phyloP scores from a whole-genome alignment of 371 early-diverging fungal genomes.

The Saksenaea vasiformis region DNA sequence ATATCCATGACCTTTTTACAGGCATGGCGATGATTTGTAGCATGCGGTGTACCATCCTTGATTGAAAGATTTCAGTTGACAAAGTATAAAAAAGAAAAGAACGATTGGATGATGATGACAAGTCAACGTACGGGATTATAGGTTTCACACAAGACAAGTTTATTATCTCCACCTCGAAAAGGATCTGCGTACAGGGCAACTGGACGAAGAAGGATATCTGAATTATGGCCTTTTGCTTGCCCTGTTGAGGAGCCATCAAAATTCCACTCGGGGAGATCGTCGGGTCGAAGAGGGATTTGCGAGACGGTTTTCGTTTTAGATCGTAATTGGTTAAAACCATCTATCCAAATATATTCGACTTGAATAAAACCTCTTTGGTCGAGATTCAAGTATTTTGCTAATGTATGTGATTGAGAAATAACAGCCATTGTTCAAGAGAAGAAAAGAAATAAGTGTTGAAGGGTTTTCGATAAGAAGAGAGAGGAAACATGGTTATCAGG shows the following conservation, averaged over 20 bases:
- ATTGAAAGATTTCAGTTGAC: constrained; percentile 17
- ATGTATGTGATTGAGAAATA: constrained; percentile 1
- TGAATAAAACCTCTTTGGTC: constrained; percentile 56
- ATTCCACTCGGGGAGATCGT: constrained; percentile 63
- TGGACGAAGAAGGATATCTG: constrained; percentile 61
- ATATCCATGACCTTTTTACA: constrained; percentile 45
- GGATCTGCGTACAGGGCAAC: constrained; percentile 61
- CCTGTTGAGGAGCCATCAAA: constrained; percentile 67
- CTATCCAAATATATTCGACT: constrained; percentile 67
- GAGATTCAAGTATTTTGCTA: constrained; percentile 53
- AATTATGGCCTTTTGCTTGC: constrained; percentile 64
- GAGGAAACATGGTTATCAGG: background rate
- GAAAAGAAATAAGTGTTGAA: background rate
- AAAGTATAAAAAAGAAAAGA: constrained; percentile 16
- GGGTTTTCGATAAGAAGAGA: background rate
- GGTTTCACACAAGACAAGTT: constrained; percentile 52
- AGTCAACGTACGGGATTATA: constrained; percentile 18
- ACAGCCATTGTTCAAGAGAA: constrained; percentile 11
- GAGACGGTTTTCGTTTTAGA: constrained; percentile 54
- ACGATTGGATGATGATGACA: background rate
- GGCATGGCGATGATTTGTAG: constrained; percentile 47
- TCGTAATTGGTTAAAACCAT: constrained; percentile 49
- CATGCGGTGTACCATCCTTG: constrained; percentile 49
- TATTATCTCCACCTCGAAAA: constrained; percentile 65
- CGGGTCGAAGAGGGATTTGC: constrained; percentile 34